These are phyloP conservation scores for Trametes hirsuta DNA, from an alignment of 1,284 basidiomycete genomes.

Conservation along the genomic window DNA sequence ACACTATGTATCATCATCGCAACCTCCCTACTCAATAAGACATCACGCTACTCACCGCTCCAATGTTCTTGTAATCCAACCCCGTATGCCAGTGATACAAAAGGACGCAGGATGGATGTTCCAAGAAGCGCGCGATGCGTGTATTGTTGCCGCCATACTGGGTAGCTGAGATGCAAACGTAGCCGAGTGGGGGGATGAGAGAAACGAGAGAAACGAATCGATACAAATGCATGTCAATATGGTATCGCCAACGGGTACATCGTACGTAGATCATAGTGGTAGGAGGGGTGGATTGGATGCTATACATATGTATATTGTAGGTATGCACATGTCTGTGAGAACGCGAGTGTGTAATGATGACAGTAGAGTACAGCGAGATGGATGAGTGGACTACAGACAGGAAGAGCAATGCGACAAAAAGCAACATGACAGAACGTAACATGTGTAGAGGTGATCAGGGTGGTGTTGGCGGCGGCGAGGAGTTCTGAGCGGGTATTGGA, in stretches of 20 bases:
- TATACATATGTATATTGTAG: conserved; percentile 14
- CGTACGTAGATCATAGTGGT: conserved; percentile 8
- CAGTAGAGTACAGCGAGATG: background rate
- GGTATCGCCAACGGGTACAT: conserved; percentile 17
- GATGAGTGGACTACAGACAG: background rate
- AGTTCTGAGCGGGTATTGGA: conserved; percentile 13
- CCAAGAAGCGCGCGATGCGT: no score
- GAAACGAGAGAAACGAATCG: no score
- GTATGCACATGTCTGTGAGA: background rate
- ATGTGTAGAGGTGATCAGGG: conserved; percentile 2
- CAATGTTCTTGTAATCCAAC: no score
- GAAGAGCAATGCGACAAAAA: conserved; percentile 15
- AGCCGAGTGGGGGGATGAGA: conserved; percentile 3
- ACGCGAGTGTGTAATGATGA: background rate
- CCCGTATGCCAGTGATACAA: no score
- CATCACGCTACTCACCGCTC: no score
- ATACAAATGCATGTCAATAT: background rate
- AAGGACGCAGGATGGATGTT: no score
- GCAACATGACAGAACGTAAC: conserved; percentile 10
- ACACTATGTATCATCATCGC: no score
- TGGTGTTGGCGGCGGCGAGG: conserved; percentile 20
- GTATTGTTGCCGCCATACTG: no score
- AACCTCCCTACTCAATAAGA: no score
- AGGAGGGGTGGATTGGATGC: background rate
- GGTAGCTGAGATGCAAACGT: background rate